Evolutionary conservation across 495 filamentous ascomycete genomes (phyloP).

Genomic region (Hypomontagnella submonticulosa): DNA sequence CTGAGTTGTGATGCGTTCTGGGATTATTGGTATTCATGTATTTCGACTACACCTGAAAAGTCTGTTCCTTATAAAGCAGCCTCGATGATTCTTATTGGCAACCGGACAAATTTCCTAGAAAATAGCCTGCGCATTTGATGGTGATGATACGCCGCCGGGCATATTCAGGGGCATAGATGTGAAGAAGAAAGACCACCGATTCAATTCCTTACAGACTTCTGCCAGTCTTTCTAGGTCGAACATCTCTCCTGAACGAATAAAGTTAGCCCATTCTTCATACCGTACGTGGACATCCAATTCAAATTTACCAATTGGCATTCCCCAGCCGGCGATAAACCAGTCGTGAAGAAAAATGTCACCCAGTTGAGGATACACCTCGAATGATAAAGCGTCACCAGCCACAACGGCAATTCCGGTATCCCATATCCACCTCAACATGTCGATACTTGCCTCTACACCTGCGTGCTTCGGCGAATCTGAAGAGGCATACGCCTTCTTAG

Average conservation of each 20-base stretch:
- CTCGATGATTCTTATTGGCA: too few relatives aligned
- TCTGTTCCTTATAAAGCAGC: too few relatives aligned
- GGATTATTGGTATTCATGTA: too few relatives aligned
- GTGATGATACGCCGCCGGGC: conserved; percentile 56
- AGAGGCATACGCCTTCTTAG: conserved; percentile 49
- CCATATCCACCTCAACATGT: conserved; percentile 62
- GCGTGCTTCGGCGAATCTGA: conserved; percentile 44
- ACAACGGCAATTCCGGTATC: conserved; percentile 61
- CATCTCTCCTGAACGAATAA: conserved; percentile 51
- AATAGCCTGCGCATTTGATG: conserved; percentile 56
- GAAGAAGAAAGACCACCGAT: conserved; percentile 57
- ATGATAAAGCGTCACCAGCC: conserved; percentile 60
- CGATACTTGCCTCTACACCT: conserved; percentile 59
- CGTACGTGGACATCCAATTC: too few relatives aligned
- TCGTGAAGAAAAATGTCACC: conserved; percentile 54
- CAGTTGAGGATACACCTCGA: conserved; percentile 56
- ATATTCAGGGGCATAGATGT: conserved; percentile 60
- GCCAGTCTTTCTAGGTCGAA: conserved; percentile 65
- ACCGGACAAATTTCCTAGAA: conserved; percentile 32
- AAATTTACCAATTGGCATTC: conserved; percentile 61
- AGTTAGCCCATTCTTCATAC: neutral
- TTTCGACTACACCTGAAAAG: too few relatives aligned
- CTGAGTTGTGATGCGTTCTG: too few relatives aligned
- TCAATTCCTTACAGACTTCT: conserved; percentile 53
- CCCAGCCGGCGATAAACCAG: conserved; percentile 63